phyloP scores from a whole-genome alignment of 441 rosid genomes.

The Syzygium syzygioides region DNA sequence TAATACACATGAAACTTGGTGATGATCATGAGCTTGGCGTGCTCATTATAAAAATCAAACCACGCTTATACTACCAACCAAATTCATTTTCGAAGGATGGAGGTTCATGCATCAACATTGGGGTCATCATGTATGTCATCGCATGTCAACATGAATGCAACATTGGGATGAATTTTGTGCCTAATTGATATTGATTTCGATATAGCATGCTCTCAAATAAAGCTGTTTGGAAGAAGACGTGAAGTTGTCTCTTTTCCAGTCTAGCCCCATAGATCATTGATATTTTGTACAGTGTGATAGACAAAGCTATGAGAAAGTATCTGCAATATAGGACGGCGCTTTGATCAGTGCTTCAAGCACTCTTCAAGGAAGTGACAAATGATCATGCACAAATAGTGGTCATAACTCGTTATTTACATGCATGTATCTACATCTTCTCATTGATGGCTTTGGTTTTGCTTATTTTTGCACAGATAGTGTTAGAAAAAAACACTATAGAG shows the following conservation, averaged over 20 bases:
- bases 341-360: background rate
- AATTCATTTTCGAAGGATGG: background rate
- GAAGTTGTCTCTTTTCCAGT: background rate
- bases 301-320: background rate
- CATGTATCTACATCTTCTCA: background rate
- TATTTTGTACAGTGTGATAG: background rate
- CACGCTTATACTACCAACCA: background rate
- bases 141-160: background rate
- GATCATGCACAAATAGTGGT: background rate
- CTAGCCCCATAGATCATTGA: background rate
- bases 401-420: background rate
- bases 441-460: background rate
- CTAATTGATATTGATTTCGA: background rate
- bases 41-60: background rate
- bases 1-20: background rate
- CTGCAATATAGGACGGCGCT: background rate
- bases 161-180: background rate
- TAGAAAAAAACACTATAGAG: conserved; percentile 76
- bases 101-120: background rate
- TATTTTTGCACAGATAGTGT: conserved; percentile 24
- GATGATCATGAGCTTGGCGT: background rate
- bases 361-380: background rate
- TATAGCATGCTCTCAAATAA: background rate
- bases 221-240: background rate
- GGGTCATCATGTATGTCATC: background rate